Percentiles rank a stretch among this genome's conserved stretches.
Evolutionary conservation across 2,329 filamentous ascomycete genomes (phyloP).

Genomic region (Nannizzia gypsea): DNA sequence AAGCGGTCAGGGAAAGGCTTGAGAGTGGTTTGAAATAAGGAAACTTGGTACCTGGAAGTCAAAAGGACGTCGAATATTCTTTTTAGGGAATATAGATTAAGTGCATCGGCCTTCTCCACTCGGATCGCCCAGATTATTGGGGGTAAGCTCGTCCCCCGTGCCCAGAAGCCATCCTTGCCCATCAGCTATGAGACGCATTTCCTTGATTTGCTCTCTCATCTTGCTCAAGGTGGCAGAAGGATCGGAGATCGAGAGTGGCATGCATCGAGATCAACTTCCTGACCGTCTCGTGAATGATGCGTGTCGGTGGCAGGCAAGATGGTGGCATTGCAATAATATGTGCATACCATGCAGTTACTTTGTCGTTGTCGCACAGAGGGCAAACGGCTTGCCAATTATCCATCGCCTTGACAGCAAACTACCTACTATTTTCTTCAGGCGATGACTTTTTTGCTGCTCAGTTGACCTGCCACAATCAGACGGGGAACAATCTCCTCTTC

Average conservation of each 20-base stretch:
- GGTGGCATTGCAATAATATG: background rate
- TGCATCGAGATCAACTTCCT: background rate
- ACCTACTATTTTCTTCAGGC: too few species aligned
- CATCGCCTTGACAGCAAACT: background rate
- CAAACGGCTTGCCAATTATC: background rate
- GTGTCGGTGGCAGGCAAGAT: background rate
- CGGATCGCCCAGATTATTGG: background rate
- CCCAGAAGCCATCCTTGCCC: background rate
- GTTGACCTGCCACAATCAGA: background rate
- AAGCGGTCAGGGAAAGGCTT: background rate
- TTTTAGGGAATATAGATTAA: background rate
- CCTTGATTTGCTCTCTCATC: background rate
- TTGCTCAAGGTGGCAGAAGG: background rate
- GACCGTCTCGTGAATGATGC: background rate
- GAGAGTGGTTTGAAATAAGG: background rate
- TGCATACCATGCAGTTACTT: background rate
- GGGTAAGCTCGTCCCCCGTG: background rate
- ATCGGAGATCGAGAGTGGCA: background rate
- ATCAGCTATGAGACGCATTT: background rate
- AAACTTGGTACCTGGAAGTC: conserved; percentile 1
- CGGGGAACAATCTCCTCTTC: background rate
- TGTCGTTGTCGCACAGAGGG: background rate
- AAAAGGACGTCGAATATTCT: background rate
- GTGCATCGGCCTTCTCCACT: background rate
- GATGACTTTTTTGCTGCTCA: background rate